Evolutionary conservation across 2,329 filamentous ascomycete species (phyloP).

Genomic region (Talaromyces albobiverticillius): DNA sequence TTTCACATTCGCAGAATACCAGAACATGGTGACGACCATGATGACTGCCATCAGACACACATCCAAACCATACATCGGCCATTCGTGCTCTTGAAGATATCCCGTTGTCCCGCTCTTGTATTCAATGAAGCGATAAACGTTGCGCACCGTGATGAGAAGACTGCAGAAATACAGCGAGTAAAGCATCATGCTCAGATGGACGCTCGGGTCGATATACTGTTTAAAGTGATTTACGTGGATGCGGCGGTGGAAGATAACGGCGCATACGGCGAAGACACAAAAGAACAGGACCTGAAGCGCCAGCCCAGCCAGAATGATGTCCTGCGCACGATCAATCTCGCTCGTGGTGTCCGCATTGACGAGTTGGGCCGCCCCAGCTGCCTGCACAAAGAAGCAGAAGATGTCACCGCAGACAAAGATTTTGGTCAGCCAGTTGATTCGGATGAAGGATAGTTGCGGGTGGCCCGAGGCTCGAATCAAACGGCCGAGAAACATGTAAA

Average conservation of each 20-base stretch:
- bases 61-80: slow-evolving; percentile 21
- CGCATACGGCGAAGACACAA: slow-evolving; percentile 24
- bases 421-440: slow-evolving; percentile 28
- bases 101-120: slow-evolving; percentile 18
- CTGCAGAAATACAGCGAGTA: slow-evolving; percentile 23
- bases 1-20: too few relatives aligned
- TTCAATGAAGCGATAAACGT: slow-evolving; percentile 22
- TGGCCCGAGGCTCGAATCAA: slow-evolving; percentile 28
- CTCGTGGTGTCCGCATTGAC: too few relatives aligned
- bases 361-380: slow-evolving; percentile 14
- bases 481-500: slow-evolving; percentile 34
- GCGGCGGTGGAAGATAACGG: slow-evolving; percentile 24
- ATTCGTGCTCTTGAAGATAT: slow-evolving; percentile 18
- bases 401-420: slow-evolving; percentile 30
- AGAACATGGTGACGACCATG: too few relatives aligned
- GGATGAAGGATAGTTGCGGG: slow-evolving; percentile 26
- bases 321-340: too few relatives aligned
- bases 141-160: slow-evolving; percentile 19
- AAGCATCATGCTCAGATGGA: slow-evolving; percentile 37
- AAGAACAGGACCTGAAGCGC: slow-evolving; percentile 31
- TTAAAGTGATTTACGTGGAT: slow-evolving; percentile 30
- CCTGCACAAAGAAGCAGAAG: slow-evolving; percentile 30
- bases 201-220: slow-evolving; percentile 18
- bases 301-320: slow-evolving; percentile 27
- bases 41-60: slow-evolving; percentile 18